phyloP scores from a whole-genome alignment of 1,139 yeast species.

The Magnusiomyces tetraspermus region DNA sequence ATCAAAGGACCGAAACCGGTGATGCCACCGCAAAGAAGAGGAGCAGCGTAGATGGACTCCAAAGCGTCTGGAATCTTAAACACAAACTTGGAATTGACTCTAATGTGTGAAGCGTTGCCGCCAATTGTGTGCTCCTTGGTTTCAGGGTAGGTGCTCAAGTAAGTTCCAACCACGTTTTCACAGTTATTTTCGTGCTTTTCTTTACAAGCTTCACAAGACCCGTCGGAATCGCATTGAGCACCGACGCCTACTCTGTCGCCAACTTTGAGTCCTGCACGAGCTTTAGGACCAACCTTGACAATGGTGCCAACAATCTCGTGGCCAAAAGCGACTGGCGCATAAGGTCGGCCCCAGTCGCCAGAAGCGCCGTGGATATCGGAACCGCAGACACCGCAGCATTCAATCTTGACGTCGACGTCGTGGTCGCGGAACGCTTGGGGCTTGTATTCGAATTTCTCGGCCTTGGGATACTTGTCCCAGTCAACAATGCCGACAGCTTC shows the following conservation, averaged over 20 bases:
- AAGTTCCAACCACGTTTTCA: conserved; percentile 36
- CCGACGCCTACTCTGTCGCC: conserved; percentile 64
- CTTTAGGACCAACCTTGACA: conserved; percentile 37
- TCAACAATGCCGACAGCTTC: conserved; percentile 9
- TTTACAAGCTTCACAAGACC: conserved; percentile 41
- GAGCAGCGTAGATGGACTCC: conserved; percentile 44
- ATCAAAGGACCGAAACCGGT: conserved; percentile 51
- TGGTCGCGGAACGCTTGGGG: conserved; percentile 9
- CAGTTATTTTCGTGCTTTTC: conserved; percentile 46
- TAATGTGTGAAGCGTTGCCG: conserved; percentile 51
- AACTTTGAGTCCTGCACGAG: conserved; percentile 34
- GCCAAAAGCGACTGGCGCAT: conserved; percentile 35
- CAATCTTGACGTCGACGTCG: conserved; percentile 39
- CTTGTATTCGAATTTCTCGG: conserved; percentile 1
- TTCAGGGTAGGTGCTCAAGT: conserved; percentile 22
- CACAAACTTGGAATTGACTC: conserved; percentile 45
- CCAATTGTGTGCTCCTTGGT: conserved; percentile 39
- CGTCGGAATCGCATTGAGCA: conserved; percentile 43
- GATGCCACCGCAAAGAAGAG: conserved; percentile 59
- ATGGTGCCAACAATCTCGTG: conserved; percentile 53
- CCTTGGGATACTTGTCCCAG: not conserved
- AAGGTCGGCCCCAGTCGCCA: conserved; percentile 35
- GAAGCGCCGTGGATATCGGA: conserved; percentile 43
- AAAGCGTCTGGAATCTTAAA: conserved; percentile 49
- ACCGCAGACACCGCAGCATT: conserved; percentile 55